A percentile compares a stretch with the other conserved stretches of the same genome.
These are phyloP conservation scores for Aspergillus funiculosus DNA, from an alignment of 495 filamentous ascomycete species.

Conservation along the genomic window DNA sequence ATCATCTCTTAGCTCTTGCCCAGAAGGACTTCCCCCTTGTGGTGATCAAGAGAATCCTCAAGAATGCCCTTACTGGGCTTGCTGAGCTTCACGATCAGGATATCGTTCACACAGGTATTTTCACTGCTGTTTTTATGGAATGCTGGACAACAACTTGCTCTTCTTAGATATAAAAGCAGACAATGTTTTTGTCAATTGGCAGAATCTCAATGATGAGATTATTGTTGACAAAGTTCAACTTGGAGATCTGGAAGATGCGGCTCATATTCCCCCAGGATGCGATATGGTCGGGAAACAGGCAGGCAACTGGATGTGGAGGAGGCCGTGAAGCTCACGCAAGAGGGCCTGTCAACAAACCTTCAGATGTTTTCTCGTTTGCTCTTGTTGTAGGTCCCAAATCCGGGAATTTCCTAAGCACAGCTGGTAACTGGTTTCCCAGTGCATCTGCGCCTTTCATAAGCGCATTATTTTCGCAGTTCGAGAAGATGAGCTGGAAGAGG, in stretches of 20 bases:
- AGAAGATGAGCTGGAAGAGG: constrained; percentile 25
- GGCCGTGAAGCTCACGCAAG: constrained; percentile 36
- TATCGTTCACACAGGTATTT: constrained; percentile 42
- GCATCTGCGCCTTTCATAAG: constrained; percentile 28
- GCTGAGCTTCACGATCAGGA: constrained; percentile 43
- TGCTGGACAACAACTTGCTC: constrained; percentile 1
- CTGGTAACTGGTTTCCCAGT: constrained; percentile 15
- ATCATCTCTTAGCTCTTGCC: constrained; percentile 39
- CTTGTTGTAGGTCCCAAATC: constrained; percentile 33
- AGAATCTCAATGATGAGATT: constrained; percentile 22
- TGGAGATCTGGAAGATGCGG: constrained; percentile 42
- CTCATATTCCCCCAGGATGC: constrained; percentile 30
- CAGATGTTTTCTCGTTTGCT: constrained; percentile 41
- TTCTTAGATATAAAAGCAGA: constrained; percentile 29
- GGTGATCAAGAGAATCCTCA: constrained; percentile 39
- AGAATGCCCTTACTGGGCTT: constrained; percentile 39
- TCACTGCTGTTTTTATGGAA: constrained; percentile 9
- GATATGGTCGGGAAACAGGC: constrained; percentile 30
- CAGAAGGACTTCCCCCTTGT: constrained; percentile 32
- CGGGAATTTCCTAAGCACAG: constrained; percentile 1
- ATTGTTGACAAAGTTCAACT: constrained; percentile 33
- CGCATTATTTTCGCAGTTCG: constrained; percentile 25
- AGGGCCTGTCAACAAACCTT: constrained; percentile 31
- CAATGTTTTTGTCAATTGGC: constrained; percentile 27
- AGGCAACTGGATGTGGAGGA: constrained; percentile 39